These are phyloP conservation scores for Calycina marina DNA, from an alignment of 2,329 filamentous ascomycete species.

Conservation along the genomic window DNA sequence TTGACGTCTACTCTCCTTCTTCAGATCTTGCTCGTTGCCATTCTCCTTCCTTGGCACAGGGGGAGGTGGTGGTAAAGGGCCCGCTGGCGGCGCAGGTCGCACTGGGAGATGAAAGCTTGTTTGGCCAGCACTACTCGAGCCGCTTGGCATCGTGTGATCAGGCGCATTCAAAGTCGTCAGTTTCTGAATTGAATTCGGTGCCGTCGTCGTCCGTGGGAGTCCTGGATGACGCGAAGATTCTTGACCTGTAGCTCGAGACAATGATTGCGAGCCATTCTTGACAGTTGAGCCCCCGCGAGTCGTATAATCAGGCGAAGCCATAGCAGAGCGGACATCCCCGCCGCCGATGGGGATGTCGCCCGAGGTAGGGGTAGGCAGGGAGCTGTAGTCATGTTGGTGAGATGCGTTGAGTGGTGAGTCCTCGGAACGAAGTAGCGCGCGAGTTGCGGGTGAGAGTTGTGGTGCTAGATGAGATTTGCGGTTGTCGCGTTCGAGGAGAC, in stretches of 20 bases:
- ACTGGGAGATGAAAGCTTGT: conserved; percentile 46
- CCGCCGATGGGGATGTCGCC: conserved; percentile 56
- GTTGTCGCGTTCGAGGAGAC: conserved; percentile 88
- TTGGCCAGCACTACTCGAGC: conserved; percentile 29
- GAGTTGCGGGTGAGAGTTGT: conserved; percentile 62
- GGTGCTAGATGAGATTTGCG: conserved; percentile 86
- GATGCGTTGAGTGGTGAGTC: conserved; percentile 36
- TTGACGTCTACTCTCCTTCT: conserved; percentile 37
- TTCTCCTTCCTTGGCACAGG: conserved; percentile 35
- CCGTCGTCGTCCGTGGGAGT: conserved; percentile 35
- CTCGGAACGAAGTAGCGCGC: conserved; percentile 54
- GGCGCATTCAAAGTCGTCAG: conserved; percentile 25
- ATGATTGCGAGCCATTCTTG: conserved; percentile 27
- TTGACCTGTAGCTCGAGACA: conserved; percentile 29
- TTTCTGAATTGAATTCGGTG: conserved; percentile 39
- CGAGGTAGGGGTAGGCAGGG: conserved; percentile 49
- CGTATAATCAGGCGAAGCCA: conserved; percentile 31
- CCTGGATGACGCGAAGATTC: conserved; percentile 26
- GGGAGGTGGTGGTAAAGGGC: conserved; percentile 44
- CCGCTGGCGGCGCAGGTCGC: conserved; percentile 42
- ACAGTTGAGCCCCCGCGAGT: conserved; percentile 23
- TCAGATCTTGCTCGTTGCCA: conserved; percentile 26
- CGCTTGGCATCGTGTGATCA: conserved; percentile 20
- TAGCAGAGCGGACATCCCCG: conserved; percentile 28
- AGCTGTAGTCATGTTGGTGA: conserved; percentile 28